Evolutionary conservation across 495 filamentous ascomycete species (phyloP), one percentile per base, ranked within the genome.

Genomic region (Astrothelium macrocarpum): DNA sequence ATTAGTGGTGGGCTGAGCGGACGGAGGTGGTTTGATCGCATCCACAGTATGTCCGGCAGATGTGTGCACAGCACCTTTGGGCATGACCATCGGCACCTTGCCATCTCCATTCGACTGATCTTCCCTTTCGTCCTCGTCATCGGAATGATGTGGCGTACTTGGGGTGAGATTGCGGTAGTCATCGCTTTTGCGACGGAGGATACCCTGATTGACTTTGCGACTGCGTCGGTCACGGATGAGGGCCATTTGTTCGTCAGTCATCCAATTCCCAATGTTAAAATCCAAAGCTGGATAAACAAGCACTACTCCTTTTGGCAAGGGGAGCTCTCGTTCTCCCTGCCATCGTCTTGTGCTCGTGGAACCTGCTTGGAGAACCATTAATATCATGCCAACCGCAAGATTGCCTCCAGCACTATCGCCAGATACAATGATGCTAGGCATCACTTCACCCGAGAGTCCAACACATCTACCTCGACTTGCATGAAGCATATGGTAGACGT

Each of bases 191-290:
- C 87, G 81, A 23, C 83, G 80, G 4, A 97, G 72, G 60, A 97
- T 83, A 53, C 82, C 79, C 63, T 81, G 81, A 70, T 97, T 96
- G 1, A 85, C 90, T 64, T 85, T 85, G 1, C 92, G 84, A 63
- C 82, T 84, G 61, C 84, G 80, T 45, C 89, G 86, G 64, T 96
- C 91, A 66, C 92, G 87, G 61, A 98, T 96, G 43, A 97, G 76
- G 0, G 89, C 81, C 90, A 97, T 94, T 71, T 97, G 92, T 72
- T 97, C 94, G 68, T 98, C 95, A 0, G 87, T 90, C 91, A 98
- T 97, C 94, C 94, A 98, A 68, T 90, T 97, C n/a, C 89, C 88
- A 59, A 97, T 96, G 71, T 91, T 96, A 85, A 97, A 87, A 69
- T 96, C 95, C 62, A 98, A 78, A 0, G 84, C 84, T 1, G 94